These are phyloP conservation scores for Theileria annulata DNA, from an alignment of 169 alveolate species.

Conservation along the genomic window DNA sequence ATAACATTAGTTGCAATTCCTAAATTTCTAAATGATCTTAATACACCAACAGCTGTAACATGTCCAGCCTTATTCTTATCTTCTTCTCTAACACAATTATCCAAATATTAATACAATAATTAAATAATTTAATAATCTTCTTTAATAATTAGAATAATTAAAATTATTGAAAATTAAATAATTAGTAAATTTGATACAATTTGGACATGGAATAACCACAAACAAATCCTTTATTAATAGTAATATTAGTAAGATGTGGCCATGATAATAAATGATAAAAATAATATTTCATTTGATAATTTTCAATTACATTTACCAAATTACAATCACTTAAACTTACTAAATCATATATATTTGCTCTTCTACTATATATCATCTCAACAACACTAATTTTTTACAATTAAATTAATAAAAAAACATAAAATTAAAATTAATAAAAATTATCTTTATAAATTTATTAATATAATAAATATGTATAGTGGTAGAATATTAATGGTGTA, in stretches of 20 bases:
- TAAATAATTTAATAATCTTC: too few relatives aligned
- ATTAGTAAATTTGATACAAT: too few relatives aligned
- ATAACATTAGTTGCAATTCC: constrained; percentile 71
- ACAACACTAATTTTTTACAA: neutral
- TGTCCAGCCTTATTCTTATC: constrained; percentile 77
- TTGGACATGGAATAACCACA: constrained; percentile 79
- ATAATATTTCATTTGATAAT: constrained; percentile 92
- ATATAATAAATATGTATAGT: constrained; percentile 27
- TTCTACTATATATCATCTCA: constrained; percentile 70
- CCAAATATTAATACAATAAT: neutral
- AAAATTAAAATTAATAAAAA: neutral
- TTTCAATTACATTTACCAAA: constrained; percentile 82
- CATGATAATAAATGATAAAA: constrained; percentile 93
- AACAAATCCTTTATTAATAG: constrained; percentile 66
- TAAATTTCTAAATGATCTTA: constrained; percentile 68
- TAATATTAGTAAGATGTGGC: constrained; percentile 87
- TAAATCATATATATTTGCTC: constrained; percentile 73
- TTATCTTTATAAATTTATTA: neutral
- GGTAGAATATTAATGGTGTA: constrained; percentile 20
- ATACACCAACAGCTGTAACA: constrained; percentile 78
- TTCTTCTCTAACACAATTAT: constrained; percentile 65
- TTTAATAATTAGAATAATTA: neutral
- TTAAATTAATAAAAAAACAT: too few relatives aligned
- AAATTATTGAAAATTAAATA: too few relatives aligned
- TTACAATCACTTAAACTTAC: constrained; percentile 73